Conservation (phyloP, 805 yeast genomes). For the Pichia sporocuriosa region DNA sequence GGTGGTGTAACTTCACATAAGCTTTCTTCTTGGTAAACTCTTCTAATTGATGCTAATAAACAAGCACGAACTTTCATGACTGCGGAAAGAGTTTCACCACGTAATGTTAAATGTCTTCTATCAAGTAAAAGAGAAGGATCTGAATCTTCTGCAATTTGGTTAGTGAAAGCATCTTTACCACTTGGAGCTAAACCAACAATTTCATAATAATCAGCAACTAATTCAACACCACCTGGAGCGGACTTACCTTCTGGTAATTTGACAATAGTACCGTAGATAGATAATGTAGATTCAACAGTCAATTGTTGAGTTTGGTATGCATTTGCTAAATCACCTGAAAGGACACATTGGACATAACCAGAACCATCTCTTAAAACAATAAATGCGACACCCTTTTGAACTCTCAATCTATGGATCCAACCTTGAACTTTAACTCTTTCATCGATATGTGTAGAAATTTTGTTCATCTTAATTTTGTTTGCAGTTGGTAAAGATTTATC, state of each 20-base stretch:
- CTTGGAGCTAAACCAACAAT: slow-evolving; percentile 90
- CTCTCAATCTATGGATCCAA: slow-evolving; percentile 93
- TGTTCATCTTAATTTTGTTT: slow-evolving; percentile 54
- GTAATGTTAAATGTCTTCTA: slow-evolving; percentile 89
- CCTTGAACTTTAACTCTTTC: slow-evolving; percentile 74
- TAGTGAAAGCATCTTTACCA: slow-evolving; percentile 92
- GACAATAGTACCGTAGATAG: slow-evolving; percentile 72
- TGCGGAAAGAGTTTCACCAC: slow-evolving; percentile 91
- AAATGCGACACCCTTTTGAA: slow-evolving; percentile 88
- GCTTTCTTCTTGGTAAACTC: slow-evolving; percentile 66
- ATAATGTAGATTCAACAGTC: slow-evolving; percentile 82
- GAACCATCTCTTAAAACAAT: slow-evolving; percentile 92
- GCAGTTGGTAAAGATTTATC: slow-evolving; percentile 72
- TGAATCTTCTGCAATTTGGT: slow-evolving; percentile 87
- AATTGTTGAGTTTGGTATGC: slow-evolving; percentile 79
- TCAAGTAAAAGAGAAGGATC: slow-evolving; percentile 91
- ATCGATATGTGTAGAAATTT: slow-evolving; percentile 50
- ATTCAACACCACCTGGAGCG: slow-evolving; percentile 97
- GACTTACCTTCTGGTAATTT: slow-evolving; percentile 91
- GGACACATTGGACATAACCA: slow-evolving; percentile 81
- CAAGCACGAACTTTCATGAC: slow-evolving; percentile 93
- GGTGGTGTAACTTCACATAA: slow-evolving; percentile 95
- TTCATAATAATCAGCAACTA: slow-evolving; percentile 83
- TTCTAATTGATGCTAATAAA: slow-evolving; percentile 66
- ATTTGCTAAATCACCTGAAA: slow-evolving; percentile 86